Evolutionary conservation across 305 asterid genomes (phyloP), one percentile per base, ranked within the genome.

Genomic region (Solanum hybrid): DNA sequence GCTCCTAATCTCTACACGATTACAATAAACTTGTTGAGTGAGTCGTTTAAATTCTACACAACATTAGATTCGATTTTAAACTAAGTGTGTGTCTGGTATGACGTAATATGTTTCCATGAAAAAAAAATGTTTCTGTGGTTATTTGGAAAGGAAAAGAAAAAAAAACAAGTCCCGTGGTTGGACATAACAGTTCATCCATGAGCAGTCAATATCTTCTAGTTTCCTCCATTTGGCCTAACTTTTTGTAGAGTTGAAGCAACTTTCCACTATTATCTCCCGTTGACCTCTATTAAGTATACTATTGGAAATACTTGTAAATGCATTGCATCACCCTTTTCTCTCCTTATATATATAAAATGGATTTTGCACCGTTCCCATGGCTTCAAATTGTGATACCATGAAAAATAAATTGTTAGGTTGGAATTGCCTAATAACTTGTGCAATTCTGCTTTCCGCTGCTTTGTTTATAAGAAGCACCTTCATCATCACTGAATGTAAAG

Each of bases 371-470:
- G 71, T 42, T 82, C 4, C 87, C 87, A 82, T 45, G 87, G 72
- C 87, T 79, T 79, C 19, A 86, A 17, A 73, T 71, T 71, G 24
- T 86, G 93, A 92, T 13, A 38, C 92, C 38, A 93, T 85, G 89
- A 94, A 51, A 93, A 86, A 89, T 88, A 91, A 92, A 89, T 81
- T 94, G 22, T 90, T 92, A 24, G 4, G 87, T 7, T 93, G 93
- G 88, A 89, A 90, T 85, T 93, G 93, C 72, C 88, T 80, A 80
- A 38, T 95, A 88, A 91, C 94, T 7, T 90, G 90, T 8, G 91
- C 88, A 29, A 35, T 95, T 88, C 89, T 96, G 71, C 80, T 95
- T 89, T 94, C 94, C 89, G 92, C 92, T 26, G 88, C 92, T 91
- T 90, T 96, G 91, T 85, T 94, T 40, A 51, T 95, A 45, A 91